Conservation (phyloP, 768 basidiomycete genomes). For the Russula ochroleuca region DNA sequence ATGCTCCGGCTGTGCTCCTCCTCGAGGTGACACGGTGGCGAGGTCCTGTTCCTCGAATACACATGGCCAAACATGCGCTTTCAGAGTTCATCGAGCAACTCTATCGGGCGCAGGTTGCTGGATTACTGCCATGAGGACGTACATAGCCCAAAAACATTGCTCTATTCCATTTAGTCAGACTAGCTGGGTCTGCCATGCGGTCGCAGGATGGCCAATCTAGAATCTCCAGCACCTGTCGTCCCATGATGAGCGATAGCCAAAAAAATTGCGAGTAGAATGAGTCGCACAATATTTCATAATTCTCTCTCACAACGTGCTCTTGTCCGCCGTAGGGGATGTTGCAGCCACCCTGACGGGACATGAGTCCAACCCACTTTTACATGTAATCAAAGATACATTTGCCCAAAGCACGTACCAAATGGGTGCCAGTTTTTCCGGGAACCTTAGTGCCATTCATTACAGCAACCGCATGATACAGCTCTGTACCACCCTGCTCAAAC, state of each 20-base stretch:
- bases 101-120: not conserved
- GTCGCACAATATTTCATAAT: conserved; percentile 45
- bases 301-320: conserved; percentile 39
- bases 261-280: not conserved
- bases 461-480: conserved; percentile 65
- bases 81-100: not conserved
- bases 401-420: conserved; percentile 46
- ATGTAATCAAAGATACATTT: not conserved
- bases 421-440: conserved; percentile 71
- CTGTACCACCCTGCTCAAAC: conserved; percentile 63
- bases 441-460: conserved; percentile 48
- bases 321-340: conserved; percentile 5
- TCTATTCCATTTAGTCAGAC: not conserved
- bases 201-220: not conserved
- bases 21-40: conserved; percentile 37
- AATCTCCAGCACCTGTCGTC: conserved; percentile 38
- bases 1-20: conserved; percentile 56
- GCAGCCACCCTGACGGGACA: conserved; percentile 7
- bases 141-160: not conserved
- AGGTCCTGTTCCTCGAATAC: not conserved
- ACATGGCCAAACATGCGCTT: conserved; percentile 6
- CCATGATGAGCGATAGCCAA: conserved; percentile 2
- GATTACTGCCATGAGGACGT: not conserved
- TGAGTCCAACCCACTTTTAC: not conserved
- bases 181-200: not conserved